Conservation (phyloP, 208 protist species). For the Acanthamoeba sp. region DNA sequence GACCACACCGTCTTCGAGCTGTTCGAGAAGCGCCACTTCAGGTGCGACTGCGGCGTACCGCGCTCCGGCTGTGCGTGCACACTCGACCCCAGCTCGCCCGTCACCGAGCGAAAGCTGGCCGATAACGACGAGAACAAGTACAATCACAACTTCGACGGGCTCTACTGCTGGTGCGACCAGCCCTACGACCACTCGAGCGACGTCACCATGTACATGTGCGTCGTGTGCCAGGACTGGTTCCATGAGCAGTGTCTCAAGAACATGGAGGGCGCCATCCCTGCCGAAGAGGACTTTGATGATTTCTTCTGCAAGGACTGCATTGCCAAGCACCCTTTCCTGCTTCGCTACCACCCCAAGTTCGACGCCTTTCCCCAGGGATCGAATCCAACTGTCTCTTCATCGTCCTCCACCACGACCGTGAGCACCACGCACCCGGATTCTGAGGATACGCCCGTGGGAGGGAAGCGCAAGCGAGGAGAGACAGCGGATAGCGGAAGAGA, state of each 20-base stretch:
- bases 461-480: constrained; percentile 36
- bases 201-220: constrained; percentile 40
- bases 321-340: constrained; percentile 27
- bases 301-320: constrained; percentile 52
- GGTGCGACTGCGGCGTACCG: constrained; percentile 48
- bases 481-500: too few species aligned
- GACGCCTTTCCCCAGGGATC: neutral
- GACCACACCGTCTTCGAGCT: constrained; percentile 61
- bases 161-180: constrained; percentile 61
- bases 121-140: constrained; percentile 59
- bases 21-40: constrained; percentile 61
- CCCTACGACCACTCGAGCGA: constrained; percentile 63
- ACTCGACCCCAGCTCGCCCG: neutral
- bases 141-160: constrained; percentile 69
- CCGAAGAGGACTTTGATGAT: constrained; percentile 17
- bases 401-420: neutral
- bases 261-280: neutral
- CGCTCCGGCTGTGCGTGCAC: constrained; percentile 40
- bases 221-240: constrained; percentile 47
- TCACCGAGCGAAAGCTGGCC: neutral
- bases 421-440: too few species aligned
- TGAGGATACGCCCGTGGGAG: too few species aligned
- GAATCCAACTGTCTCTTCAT: neutral
- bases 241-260: constrained; percentile 25
- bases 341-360: neutral